A percentile compares a stretch with the other conserved stretches of the same genome.
These are phyloP conservation scores for Ogataea allantospora DNA, from an alignment of 805 yeast genomes.

Conservation along the genomic window DNA sequence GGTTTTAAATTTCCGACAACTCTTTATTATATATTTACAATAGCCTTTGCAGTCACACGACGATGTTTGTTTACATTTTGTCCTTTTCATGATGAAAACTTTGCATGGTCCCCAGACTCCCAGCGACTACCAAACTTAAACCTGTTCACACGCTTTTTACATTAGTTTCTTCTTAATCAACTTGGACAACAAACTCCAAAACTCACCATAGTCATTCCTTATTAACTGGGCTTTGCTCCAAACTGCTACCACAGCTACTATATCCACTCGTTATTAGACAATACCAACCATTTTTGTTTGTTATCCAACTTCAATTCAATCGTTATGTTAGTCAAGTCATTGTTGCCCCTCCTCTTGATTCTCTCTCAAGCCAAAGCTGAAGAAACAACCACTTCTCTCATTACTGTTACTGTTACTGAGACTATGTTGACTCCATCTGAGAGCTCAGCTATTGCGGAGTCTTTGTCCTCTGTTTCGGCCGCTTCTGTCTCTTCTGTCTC, in stretches of 20 bases:
- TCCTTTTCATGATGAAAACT: constrained; percentile 8
- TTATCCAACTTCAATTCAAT: constrained; percentile 1
- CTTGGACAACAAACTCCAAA: constrained; percentile 12
- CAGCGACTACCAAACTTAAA: neutral
- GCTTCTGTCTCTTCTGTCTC: constrained; percentile 19
- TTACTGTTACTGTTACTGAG: constrained; percentile 46
- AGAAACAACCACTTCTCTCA: constrained; percentile 39
- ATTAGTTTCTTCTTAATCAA: constrained; percentile 8
- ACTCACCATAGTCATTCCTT: constrained; percentile 35
- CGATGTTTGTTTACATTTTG: constrained; percentile 15
- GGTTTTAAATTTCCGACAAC: neutral
- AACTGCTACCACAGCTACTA: constrained; percentile 3
- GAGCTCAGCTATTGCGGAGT: constrained; percentile 32
- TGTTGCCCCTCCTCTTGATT: constrained; percentile 27
- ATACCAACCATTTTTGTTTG: constrained; percentile 1
- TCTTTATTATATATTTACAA: neutral
- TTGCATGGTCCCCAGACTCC: constrained; percentile 5
- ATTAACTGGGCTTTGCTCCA: constrained; percentile 17
- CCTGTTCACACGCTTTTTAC: neutral
- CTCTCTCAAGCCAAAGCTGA: constrained; percentile 30
- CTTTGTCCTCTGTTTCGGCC: constrained; percentile 20
- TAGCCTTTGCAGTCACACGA: constrained; percentile 1
- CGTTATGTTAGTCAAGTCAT: constrained; percentile 27
- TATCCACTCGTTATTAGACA: constrained; percentile 2
- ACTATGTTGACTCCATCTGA: constrained; percentile 48